Evolutionary conservation across 2,329 filamentous ascomycete genomes (phyloP).

Genomic region (Exophiala spinifera): DNA sequence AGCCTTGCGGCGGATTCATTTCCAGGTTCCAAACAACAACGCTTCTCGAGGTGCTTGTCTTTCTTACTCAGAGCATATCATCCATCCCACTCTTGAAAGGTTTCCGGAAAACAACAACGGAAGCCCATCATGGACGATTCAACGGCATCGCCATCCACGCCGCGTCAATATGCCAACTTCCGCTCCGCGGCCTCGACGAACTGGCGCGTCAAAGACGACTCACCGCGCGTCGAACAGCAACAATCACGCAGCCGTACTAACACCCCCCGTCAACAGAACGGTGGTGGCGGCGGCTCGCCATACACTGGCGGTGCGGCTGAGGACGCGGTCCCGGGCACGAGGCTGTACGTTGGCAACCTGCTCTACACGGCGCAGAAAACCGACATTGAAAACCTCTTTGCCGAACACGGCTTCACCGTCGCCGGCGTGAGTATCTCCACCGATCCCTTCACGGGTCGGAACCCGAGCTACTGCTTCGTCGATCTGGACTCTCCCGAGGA

Average conservation of each 20-base stretch:
- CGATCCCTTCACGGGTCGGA: constrained; percentile 65
- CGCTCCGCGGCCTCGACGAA: constrained; percentile 32
- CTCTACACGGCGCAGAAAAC: constrained; percentile 52
- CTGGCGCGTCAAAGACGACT: constrained; percentile 42
- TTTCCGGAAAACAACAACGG: no score
- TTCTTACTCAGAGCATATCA: not conserved
- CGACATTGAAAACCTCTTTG: constrained; percentile 51
- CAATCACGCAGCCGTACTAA: constrained; percentile 33
- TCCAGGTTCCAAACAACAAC: not conserved
- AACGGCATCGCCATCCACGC: not conserved
- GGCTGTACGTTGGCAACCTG: constrained; percentile 56
- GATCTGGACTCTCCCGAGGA: constrained; percentile 59
- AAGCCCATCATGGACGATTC: no score
- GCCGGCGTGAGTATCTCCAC: constrained; percentile 65
- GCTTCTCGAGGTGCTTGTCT: not conserved
- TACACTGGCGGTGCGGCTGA: constrained; percentile 1
- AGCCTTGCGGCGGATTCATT: not conserved
- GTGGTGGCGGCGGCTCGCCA: not conserved
- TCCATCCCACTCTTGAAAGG: no score
- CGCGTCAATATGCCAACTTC: constrained; percentile 12
- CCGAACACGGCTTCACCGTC: constrained; percentile 38
- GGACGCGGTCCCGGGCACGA: constrained; percentile 37
- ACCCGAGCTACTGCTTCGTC: constrained; percentile 73
- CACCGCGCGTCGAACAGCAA: constrained; percentile 34
- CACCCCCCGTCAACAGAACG: not conserved